A percentile compares a stretch with the other conserved stretches of the same genome.
Evolutionary conservation across 2,329 filamentous ascomycete species (phyloP).

Genomic region (Neofusicoccum ribis): DNA sequence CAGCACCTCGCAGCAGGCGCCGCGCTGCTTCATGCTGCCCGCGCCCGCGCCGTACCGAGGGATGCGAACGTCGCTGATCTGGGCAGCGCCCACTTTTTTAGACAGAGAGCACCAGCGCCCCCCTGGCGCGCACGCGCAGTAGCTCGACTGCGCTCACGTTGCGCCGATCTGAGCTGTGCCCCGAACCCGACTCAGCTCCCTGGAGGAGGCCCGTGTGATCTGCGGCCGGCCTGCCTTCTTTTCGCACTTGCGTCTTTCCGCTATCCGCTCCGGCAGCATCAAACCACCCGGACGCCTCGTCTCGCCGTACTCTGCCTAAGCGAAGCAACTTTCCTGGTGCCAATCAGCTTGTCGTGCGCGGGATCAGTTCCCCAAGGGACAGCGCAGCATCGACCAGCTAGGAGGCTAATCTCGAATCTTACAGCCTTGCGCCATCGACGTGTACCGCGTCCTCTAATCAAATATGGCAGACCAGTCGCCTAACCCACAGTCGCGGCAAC

Average conservation of each 20-base stretch:
- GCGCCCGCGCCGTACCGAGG: slow-evolving; percentile 5
- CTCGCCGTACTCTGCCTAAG: slow-evolving; percentile 16
- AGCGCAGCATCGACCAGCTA: slow-evolving; percentile 14
- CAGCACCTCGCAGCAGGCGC: background rate
- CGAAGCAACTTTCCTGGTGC: slow-evolving; percentile 16
- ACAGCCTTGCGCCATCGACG: slow-evolving; percentile 21
- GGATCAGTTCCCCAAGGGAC: slow-evolving; percentile 17
- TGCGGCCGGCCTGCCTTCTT: slow-evolving; percentile 15
- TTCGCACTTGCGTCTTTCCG: slow-evolving; percentile 17
- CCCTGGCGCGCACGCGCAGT: slow-evolving; percentile 16
- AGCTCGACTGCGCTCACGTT: slow-evolving; percentile 16
- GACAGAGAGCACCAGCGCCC: slow-evolving; percentile 10
- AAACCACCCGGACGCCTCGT: slow-evolving; percentile 16
- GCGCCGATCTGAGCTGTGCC: slow-evolving; percentile 17
- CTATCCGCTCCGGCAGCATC: slow-evolving; percentile 18
- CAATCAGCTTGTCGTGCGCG: slow-evolving; percentile 18
- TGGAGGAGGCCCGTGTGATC: slow-evolving; percentile 16
- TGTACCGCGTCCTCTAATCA: slow-evolving; percentile 19
- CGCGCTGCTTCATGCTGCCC: background rate
- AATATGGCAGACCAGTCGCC: slow-evolving; percentile 21
- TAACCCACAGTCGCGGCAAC: slow-evolving; percentile 18
- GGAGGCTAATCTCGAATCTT: slow-evolving; percentile 21
- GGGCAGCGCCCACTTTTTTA: slow-evolving; percentile 15
- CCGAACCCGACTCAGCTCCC: slow-evolving; percentile 17
- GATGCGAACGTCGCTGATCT: slow-evolving; percentile 15